These are phyloP conservation scores for Ganoderma sp. DNA, from an alignment of 1,284 basidiomycete genomes.

Conservation along the genomic window DNA sequence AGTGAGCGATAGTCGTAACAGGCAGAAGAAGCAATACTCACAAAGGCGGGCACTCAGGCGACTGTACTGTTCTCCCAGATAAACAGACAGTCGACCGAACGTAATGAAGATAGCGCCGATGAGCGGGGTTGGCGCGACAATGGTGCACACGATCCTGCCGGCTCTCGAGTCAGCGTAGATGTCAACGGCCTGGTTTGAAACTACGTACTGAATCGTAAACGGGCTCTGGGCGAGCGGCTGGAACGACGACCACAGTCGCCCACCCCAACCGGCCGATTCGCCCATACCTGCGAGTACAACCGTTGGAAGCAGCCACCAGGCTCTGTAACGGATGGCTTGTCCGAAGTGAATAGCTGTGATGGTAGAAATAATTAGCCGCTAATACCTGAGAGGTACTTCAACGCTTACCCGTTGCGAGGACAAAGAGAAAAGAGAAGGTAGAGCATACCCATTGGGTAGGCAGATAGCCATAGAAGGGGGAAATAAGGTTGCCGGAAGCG, in stretches of 20 bases:
- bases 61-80: constrained; percentile 46
- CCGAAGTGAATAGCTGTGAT: constrained; percentile 47
- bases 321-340: constrained; percentile 49
- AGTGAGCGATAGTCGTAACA: constrained; percentile 2
- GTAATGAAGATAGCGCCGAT: constrained; percentile 56
- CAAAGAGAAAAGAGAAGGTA: constrained; percentile 22
- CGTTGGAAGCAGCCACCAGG: constrained; percentile 62
- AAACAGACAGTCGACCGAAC: constrained; percentile 48
- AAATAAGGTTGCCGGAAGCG: constrained; percentile 16
- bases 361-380: neutral
- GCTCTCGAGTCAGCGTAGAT: constrained; percentile 35
- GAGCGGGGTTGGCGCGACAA: constrained; percentile 54
- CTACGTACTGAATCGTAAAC: constrained; percentile 43
- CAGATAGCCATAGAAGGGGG: constrained; percentile 22
- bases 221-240: constrained; percentile 32
- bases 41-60: constrained; percentile 43
- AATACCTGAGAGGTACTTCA: neutral
- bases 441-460: constrained; percentile 20
- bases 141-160: constrained; percentile 45
- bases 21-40: constrained; percentile 35
- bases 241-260: constrained; percentile 42
- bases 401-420: constrained; percentile 23
- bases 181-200: constrained; percentile 37
- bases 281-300: constrained; percentile 53
- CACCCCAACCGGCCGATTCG: constrained; percentile 58